Evolutionary conservation across 495 filamentous ascomycete species (phyloP).

Genomic region (Gamarada debralockiae): DNA sequence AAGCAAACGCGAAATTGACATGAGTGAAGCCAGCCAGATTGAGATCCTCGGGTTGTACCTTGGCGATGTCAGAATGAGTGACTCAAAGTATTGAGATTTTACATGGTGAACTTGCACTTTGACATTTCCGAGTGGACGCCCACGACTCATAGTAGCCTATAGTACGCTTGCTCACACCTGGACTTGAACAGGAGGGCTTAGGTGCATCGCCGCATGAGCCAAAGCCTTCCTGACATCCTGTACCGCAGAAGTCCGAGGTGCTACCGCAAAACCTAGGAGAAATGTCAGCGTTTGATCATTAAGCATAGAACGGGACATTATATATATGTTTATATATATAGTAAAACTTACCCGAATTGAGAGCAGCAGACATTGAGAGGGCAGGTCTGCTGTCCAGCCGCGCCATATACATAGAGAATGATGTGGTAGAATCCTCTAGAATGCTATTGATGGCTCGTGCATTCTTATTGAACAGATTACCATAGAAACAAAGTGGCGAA

Average conservation of each 20-base stretch:
- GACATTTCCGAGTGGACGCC: background rate
- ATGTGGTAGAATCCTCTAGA: too few species aligned
- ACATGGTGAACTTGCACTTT: background rate
- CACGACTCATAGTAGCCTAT: constrained; percentile 17
- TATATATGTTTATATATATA: background rate
- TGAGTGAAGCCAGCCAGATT: constrained; percentile 6
- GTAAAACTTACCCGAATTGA: constrained; percentile 6
- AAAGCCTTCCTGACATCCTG: constrained; percentile 2
- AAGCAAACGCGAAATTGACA: constrained; percentile 25
- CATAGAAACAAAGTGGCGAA: too few species aligned
- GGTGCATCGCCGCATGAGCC: constrained; percentile 1
- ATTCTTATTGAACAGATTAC: too few species aligned
- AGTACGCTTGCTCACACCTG: background rate
- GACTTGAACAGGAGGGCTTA: constrained; percentile 3
- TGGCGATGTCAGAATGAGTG: constrained; percentile 2
- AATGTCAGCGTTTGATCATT: too few species aligned
- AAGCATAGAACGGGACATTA: too few species aligned
- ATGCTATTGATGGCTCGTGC: too few species aligned
- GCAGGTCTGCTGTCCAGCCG: too few species aligned
- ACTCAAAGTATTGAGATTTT: background rate
- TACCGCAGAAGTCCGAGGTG: background rate
- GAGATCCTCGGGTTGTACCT: constrained; percentile 2
- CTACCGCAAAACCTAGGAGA: too few species aligned
- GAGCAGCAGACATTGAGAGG: constrained; percentile 20
- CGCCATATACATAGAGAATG: too few species aligned